Evolutionary conservation across 805 yeast species (phyloP).

Genomic region (Zygotorulaspora florentina): DNA sequence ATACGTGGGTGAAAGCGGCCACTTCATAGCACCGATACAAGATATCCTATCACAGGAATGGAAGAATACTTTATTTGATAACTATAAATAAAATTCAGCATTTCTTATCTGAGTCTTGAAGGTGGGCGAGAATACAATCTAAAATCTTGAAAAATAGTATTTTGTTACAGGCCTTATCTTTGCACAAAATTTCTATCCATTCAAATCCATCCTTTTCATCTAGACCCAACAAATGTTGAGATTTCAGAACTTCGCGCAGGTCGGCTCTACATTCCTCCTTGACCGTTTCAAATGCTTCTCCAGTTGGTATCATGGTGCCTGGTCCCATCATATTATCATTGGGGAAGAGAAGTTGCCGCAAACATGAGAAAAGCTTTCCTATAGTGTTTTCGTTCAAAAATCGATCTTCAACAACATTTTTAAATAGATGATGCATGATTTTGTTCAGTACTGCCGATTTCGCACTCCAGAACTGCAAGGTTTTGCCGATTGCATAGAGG

Average conservation of each 20-base stretch:
- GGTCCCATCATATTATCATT: conserved; percentile 49
- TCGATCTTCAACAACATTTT: conserved; percentile 4
- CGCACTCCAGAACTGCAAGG: conserved; percentile 17
- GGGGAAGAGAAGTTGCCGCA: conserved; percentile 44
- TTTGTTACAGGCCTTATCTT: conserved; percentile 41
- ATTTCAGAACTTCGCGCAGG: conserved; percentile 23
- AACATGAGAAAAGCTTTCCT: conserved; percentile 2
- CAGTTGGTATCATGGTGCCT: conserved; percentile 40
- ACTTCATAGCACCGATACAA: conserved; percentile 22
- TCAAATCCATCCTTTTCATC: conserved; percentile 22
- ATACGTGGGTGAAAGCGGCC: conserved; percentile 26
- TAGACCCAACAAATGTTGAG: conserved; percentile 21
- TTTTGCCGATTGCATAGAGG: conserved; percentile 28
- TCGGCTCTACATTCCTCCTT: conserved; percentile 27
- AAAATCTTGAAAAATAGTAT: conserved; percentile 40
- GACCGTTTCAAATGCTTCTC: conserved; percentile 36
- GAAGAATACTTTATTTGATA: conserved; percentile 5
- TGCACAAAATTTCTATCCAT: conserved; percentile 34
- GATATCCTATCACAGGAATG: conserved; percentile 21
- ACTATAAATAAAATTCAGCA: neutral
- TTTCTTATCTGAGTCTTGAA: conserved; percentile 10
- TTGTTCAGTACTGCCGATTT: conserved; percentile 10
- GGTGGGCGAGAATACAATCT: conserved; percentile 40
- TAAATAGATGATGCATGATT: conserved; percentile 9
- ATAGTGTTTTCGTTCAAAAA: neutral